Base-by-base conservation (phyloP, 805 yeast genomes). In the Myxozyma neglecta region DNA sequence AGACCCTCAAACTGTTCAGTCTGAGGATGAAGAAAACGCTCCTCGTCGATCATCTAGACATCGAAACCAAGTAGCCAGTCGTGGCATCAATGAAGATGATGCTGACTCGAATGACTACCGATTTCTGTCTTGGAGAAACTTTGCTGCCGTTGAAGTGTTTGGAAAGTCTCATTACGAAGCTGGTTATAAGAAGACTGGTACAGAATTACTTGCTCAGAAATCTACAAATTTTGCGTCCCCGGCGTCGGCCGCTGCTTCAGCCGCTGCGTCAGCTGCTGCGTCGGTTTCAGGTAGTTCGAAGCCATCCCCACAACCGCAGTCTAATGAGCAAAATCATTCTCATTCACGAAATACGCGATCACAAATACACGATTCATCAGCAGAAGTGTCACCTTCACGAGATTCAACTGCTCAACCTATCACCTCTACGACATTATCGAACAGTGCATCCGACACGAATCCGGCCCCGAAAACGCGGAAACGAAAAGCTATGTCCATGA, bases 101-200 rank as follows among this genome's bases (percentile, higher is more conserved):
- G 44, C 18, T 16, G 47, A 47, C 14, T 43, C 45, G 20, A 45
- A 43, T 5, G 59, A 57, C 48, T 59, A 40, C 18, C 40, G 49
- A 37, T 62, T 55, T 24, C 48, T 62, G 44, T 20, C 46, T n/a
- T 62, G 66, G 66, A 56, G 43, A 9, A 62, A 62, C 44, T 32
- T n/a, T 11, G 60, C 57, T 16, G 66, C 66, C 7, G 35, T 24
- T n/a, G 36, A 55, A 45, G n/a, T 47, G 13, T n/a, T 51, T 5
- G 66, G 66, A 16, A 53, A 50, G 18, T 54, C 66, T 8, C 66
- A 62, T 51, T 62, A 51, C 40, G 66, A 62, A 47, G 14, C 57
- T 5, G 54, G 55, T 4, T 59, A 56, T 49, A 59, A 59, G 53
- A 62, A 59, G 36, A 35, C 58, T 10, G 59, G 59, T 8, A 24